Evolutionary conservation across 768 basidiomycete genomes (phyloP), one percentile per base, ranked within the genome.

Genomic region (Mycena galericulata): DNA sequence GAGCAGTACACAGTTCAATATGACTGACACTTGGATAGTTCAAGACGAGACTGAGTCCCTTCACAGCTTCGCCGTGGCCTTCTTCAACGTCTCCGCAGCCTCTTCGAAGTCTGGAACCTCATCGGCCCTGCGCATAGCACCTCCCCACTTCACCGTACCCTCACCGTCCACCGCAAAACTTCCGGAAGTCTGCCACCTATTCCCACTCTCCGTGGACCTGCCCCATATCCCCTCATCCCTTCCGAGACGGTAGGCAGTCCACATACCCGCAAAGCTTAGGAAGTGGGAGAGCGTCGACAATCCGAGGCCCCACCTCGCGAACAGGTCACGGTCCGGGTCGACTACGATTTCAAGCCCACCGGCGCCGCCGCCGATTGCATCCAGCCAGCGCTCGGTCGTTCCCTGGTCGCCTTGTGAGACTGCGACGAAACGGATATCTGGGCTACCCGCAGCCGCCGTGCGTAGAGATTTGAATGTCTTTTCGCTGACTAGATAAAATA

Each of bases 211-310:
- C 45, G 60, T 58, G 17, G 60, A 54, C 29, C 60, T 26, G 30
- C 57, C 57, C 67, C 60, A 68, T 10, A 62, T 62, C 11, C 67
- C 67, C 32, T 68, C 67, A 29, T 57, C 32, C 54, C 51, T 68
- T 1, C 67, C 67, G 15, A 68, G 67, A 5, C 60, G 54, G 14
- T 68, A 62, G 4, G n/a, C 60, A 4, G 60, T 60, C 60, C 60
- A 62, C 29, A 68, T 10, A 4, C 60, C 60, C 12, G 54, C 47
- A 9, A 60, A 60, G 34, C 55, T 56, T 46, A 68, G 2, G 22
- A 62, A 62, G 47, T 68, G 60, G 11, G 36, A 12, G 30, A 68
- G 20, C 26, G 67, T 56, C 22, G 67, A 68, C 7, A 50, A 11
- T 17, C 61, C 60, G 11, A 62, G 61, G 20, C 67, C 67, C 67